Evolutionary conservation across 108 stramenopile genomes (phyloP).

Genomic region (Cylindrotheca fusiformis): DNA sequence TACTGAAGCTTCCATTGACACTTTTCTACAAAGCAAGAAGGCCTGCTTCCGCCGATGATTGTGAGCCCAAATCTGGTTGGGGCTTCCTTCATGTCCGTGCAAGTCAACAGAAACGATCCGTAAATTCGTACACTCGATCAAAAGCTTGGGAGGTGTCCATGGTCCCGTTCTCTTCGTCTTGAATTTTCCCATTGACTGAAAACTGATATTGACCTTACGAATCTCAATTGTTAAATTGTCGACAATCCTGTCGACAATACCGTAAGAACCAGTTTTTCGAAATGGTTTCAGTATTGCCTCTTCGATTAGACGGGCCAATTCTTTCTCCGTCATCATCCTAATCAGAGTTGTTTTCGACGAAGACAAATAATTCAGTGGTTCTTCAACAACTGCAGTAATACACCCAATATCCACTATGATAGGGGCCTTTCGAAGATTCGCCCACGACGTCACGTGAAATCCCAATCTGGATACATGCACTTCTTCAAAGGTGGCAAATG

Average conservation of each 20-base stretch:
- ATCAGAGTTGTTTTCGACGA: conserved; percentile 17
- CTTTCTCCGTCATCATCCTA: conserved; percentile 25
- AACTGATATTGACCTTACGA: conserved; percentile 40
- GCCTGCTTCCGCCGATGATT: conserved; percentile 43
- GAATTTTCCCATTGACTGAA: conserved; percentile 71
- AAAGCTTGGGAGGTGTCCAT: conserved; percentile 68
- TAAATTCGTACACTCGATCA: conserved; percentile 37
- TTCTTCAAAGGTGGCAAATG: conserved; percentile 55
- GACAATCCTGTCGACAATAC: conserved; percentile 65
- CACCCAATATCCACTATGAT: conserved; percentile 72
- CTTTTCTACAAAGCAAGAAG: conserved; percentile 65
- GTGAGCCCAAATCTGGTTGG: conserved; percentile 72
- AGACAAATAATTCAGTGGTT: conserved; percentile 51
- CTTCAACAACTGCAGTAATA: conserved; percentile 42
- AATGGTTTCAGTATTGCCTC: conserved; percentile 22
- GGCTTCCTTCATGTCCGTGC: conserved; percentile 55
- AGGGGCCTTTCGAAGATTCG: conserved; percentile 78
- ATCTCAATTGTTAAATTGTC: conserved; percentile 74
- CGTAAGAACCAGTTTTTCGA: conserved; percentile 37
- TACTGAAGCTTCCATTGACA: conserved; percentile 36
- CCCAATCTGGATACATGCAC: conserved; percentile 60
- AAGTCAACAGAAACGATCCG: conserved; percentile 61
- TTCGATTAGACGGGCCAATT: conserved; percentile 18
- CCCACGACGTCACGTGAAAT: conserved; percentile 71
- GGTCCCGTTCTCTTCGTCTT: conserved; percentile 60